Evolutionary conservation across 75 land plant species (phyloP).

Genomic region (Sequoia sempervirens): DNA sequence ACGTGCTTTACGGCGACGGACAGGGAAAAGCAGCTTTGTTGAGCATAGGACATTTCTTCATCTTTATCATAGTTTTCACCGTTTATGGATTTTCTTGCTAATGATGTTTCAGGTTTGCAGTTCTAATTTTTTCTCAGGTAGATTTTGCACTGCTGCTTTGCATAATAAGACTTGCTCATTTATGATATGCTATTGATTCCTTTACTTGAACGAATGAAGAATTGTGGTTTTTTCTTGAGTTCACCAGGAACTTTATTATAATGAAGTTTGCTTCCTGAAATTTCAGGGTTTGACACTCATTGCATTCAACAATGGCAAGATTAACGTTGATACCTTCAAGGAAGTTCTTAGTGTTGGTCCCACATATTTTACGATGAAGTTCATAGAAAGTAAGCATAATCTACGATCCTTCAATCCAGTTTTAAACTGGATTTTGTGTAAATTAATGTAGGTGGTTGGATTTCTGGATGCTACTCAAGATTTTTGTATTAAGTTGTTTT

Average conservation of each 20-base stretch:
- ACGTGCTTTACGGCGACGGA: constrained; percentile 12
- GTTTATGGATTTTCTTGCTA: constrained; percentile 88
- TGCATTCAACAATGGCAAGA: constrained; percentile 53
- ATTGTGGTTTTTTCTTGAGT: not conserved
- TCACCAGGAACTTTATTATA: not conserved
- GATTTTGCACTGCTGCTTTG: not conserved
- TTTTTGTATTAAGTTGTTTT: not conserved
- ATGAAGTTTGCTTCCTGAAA: not conserved
- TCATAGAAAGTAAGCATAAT: constrained; percentile 65
- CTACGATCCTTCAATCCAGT: not conserved
- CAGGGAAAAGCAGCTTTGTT: constrained; percentile 70
- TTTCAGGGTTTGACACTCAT: constrained; percentile 74
- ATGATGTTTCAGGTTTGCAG: constrained; percentile 83
- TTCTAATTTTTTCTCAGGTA: not conserved
- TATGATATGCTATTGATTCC: not conserved
- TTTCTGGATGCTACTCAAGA: not conserved
- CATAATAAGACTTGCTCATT: not conserved
- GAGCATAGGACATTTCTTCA: constrained; percentile 90
- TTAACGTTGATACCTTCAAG: constrained; percentile 57
- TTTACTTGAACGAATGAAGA: not conserved
- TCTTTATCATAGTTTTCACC: constrained; percentile 89
- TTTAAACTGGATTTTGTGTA: not conserved
- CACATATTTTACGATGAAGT: constrained; percentile 83
- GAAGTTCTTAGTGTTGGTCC: constrained; percentile 77
- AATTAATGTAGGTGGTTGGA: not conserved